phyloP scores from a whole-genome alignment of 163 green algal species.

The Prototheca stagnorum region DNA sequence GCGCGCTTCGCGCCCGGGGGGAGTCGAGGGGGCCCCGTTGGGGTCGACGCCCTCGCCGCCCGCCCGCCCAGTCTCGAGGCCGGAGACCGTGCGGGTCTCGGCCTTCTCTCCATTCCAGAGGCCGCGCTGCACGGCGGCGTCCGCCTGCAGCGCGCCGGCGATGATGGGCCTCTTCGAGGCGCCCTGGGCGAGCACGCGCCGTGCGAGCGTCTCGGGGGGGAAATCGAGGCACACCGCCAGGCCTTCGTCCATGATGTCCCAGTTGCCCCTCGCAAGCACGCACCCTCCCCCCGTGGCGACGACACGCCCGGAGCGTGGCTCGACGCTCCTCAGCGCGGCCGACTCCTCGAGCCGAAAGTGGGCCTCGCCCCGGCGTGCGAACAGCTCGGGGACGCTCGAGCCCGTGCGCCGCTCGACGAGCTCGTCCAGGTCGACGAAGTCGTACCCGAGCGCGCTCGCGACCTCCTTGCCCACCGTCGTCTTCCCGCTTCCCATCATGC shows the following conservation, averaged over 20 bases:
- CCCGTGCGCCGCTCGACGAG: conserved; percentile 34
- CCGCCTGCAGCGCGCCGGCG: no score
- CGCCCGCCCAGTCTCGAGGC: no score
- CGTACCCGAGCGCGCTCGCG: conserved; percentile 66
- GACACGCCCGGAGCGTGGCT: conserved; percentile 62
- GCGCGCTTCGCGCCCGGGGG: no score
- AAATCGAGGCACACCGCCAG: conserved; percentile 47
- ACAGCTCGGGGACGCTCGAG: conserved; percentile 59
- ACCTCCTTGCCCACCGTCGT: conserved; percentile 73
- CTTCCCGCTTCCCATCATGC: conserved; percentile 98
- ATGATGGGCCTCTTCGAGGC: conserved; percentile 55
- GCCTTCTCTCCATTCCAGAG: no score
- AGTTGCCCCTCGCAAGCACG: conserved; percentile 60
- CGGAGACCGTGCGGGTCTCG: no score
- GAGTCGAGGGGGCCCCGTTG: no score
- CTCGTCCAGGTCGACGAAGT: conserved; percentile 74
- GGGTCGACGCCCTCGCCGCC: no score
- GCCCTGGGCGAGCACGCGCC: conserved; percentile 47
- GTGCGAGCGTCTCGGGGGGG: conserved; percentile 37
- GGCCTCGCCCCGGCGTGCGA: conserved; percentile 67
- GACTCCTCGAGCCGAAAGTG: conserved; percentile 67
- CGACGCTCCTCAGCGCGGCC: conserved; percentile 58
- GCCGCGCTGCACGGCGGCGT: no score
- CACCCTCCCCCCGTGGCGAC: conserved; percentile 75
- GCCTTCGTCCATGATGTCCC: conserved; percentile 68